phyloP scores from a whole-genome alignment of 176 grass and related monocot genomes.

The Triticum dicoccoides region DNA sequence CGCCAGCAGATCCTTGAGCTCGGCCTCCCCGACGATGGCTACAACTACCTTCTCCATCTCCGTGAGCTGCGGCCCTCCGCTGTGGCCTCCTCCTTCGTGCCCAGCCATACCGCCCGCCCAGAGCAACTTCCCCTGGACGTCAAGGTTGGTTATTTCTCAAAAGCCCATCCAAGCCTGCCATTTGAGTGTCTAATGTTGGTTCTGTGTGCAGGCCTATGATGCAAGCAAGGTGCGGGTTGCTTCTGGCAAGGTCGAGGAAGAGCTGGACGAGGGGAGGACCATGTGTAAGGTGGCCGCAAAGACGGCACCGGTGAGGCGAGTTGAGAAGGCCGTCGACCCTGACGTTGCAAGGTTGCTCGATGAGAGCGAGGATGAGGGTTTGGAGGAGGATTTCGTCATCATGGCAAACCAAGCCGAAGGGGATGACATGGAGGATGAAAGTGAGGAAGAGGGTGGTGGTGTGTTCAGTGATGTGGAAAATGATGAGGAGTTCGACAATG shows the following conservation, averaged over 20 bases:
- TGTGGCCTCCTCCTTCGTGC: constrained; percentile 49
- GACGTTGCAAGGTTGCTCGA: constrained; percentile 71
- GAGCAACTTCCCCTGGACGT: constrained; percentile 73
- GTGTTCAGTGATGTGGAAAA: constrained; percentile 36
- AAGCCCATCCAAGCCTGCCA: not conserved
- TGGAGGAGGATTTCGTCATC: constrained; percentile 97
- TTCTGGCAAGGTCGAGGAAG: constrained; percentile 38
- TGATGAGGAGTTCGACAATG: constrained; percentile 25
- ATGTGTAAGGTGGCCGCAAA: constrained; percentile 71
- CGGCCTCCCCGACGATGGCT: constrained; percentile 91
- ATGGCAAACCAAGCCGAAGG: constrained; percentile 72
- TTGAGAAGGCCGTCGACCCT: constrained; percentile 63
- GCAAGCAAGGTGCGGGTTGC: constrained; percentile 66
- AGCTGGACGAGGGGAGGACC: constrained; percentile 41
- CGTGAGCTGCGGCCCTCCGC: constrained; percentile 79
- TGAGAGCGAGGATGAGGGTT: constrained; percentile 66
- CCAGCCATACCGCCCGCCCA: constrained; percentile 44
- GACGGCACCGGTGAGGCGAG: constrained; percentile 47
- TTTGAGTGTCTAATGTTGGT: not conserved
- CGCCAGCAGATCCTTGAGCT: constrained; percentile 84
- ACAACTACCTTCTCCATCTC: constrained; percentile 89
- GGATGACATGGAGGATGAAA: constrained; percentile 29
- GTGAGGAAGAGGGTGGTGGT: constrained; percentile 21
- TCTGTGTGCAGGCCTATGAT: constrained; percentile 70
- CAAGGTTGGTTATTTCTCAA: constrained; percentile 48